phyloP scores from a whole-genome alignment of 192 early-diverging fungal species.

The Linnemannia elongata region DNA sequence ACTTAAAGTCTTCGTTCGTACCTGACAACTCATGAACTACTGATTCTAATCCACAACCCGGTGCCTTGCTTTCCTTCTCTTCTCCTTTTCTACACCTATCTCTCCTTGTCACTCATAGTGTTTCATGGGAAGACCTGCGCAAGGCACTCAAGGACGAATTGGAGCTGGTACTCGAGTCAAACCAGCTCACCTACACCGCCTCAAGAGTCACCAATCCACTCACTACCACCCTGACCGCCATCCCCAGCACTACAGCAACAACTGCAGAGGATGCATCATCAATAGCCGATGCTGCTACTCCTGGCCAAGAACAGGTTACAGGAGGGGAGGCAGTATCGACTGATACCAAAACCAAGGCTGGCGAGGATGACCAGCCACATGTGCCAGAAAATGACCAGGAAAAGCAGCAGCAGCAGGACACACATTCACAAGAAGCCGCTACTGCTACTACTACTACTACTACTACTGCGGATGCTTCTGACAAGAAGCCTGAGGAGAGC shows the following conservation, averaged over 20 bases:
- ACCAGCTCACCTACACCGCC: constrained; percentile 28
- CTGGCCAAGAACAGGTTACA: not conserved
- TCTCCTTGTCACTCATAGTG: not conserved
- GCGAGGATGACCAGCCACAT: constrained; percentile 10
- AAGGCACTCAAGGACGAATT: constrained; percentile 22
- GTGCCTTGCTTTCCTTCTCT: not conserved
- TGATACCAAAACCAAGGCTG: not conserved
- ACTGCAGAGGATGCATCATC: too few species aligned
- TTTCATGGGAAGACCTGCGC: constrained; percentile 42
- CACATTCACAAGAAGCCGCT: not conserved
- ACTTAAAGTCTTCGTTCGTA: not conserved
- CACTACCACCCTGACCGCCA: constrained; percentile 25
- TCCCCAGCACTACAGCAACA: not conserved
- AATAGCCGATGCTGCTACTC: too few species aligned
- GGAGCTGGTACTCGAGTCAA: constrained; percentile 26
- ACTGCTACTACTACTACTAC: not conserved
- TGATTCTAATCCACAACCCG: not conserved
- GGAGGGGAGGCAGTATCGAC: not conserved
- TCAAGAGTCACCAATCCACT: constrained; percentile 46
- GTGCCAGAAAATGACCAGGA: constrained; percentile 28
- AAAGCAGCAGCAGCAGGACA: not conserved
- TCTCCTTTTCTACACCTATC: not conserved
- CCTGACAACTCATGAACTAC: not conserved
- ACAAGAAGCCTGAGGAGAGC: not conserved
- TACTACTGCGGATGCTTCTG: not conserved